Base-by-base conservation (phyloP, 2,329 filamentous ascomycete species). In the Ascochyta fabae region DNA sequence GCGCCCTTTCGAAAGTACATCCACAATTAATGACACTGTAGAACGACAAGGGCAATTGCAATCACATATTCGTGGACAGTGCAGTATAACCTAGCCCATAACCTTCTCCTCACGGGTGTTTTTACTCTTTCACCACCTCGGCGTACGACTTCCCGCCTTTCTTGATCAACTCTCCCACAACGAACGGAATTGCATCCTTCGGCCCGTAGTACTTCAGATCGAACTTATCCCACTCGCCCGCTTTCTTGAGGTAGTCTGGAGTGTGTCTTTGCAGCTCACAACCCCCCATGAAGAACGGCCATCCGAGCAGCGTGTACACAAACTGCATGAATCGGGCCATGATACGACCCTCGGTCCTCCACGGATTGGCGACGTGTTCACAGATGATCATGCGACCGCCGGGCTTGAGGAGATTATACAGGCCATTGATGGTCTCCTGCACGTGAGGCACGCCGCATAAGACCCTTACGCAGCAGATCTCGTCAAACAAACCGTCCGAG, bases 321-420 rank as follows among this genome's bases (percentile, higher is more conserved):
- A 73, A 59, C 70, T 86, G 84, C 63, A 79, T 64, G 15, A 76
- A 10, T 19, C 80, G 68, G n/a, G 77, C 81, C 12, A 79, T 6
- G 10, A 80, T 12, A 33, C 76, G 80, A 6, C 81, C 82, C 39
- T 73, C 72, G n/a, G 70, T 76, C 46, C 70, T 66, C 79, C 80
- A 84, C 1, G 80, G 78, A 62, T 83, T 84, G 23, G 73, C 77
- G 12, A 84, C 79, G 72, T 86, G 84, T 68, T 86, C 84, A 47
- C 78, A 81, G 24, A 86, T 73, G 16, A 86, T 70, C 72, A 86
- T 68, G 50, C 81, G 72, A 0, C 84, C 84, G 2, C 84, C 83
- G 0, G 83, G 83, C 56, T 80, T 81, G 35, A 86, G 66, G 56
- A 86, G 64, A 0, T 62, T 63, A 64, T 85, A 84, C 34, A 86